Base-by-base conservation (phyloP, 179 eudicot genomes). In the Actinidia chinensis region DNA sequence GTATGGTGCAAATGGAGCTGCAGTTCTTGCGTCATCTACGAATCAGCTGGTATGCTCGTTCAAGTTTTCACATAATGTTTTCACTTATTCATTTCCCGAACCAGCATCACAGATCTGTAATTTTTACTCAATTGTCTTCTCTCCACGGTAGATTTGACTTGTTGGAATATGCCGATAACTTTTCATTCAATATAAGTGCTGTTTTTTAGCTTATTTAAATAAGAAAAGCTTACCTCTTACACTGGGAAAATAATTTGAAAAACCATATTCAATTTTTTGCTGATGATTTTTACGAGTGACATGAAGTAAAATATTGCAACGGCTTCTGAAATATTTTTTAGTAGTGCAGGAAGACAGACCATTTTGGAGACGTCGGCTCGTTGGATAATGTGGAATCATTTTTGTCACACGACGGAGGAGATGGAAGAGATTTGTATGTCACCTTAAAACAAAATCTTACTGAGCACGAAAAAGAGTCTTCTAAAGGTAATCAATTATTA, bases 321-420 rank as follows among this genome's bases (percentile, higher is more conserved):
- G 51, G 72, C 51, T 28, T 23, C 64, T 59, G 64, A 68, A 48
- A 13, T 10, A 9, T 64, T 43, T 22, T 63, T 75, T 74, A 77
- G 50, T 79, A 42, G 7, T 82, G 80, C 90, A 93, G 98, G 98
- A 92, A 75, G 95, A 92, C 76, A 69, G 98, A 93, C 55, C 88
- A 87, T 83, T 92, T 93, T 82, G 97, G 88, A 81, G 98, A 92
- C 84, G 94, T 89, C 81, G 97, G 89, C 42, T 86, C 95, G 79
- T 88, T 93, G 77, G 96, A 93, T 74, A 89, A 91, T 69, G 91
- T 93, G 40, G 98, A 93, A 79, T 93, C 98, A 0, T 92, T 92
- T 84, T 79, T 93, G 77, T 86, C 92, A 2, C 84, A 88, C 78
- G 98, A 93, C 80, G 95, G 90, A 65, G 98, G 89, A 69, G 93